Base-by-base conservation (phyloP, 176 grass and related monocot species). In the Oryza australiensis region DNA sequence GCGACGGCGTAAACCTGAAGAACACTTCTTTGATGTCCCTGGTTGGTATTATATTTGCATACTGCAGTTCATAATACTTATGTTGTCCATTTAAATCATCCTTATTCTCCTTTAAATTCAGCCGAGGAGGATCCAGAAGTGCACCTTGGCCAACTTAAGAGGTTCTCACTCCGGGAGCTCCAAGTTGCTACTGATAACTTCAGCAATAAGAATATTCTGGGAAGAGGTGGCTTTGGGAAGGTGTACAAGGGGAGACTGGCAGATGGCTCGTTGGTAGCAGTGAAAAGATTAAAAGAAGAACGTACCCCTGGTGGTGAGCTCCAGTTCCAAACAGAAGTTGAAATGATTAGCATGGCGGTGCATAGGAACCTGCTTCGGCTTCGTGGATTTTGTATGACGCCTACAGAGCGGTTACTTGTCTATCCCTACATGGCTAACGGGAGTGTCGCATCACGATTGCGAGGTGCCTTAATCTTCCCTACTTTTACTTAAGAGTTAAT, bases 91-190 rank as follows among this genome's bases (percentile, higher is more conserved):
- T 94, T 70, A 6, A 40, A 77, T 88, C 12, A 77, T 92, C 42
- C 60, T 60, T 68, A 55, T 22, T 82, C 60, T 74, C 46, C 20
- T 70, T 78, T 62, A 68, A 4, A 27, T 93, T 87, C 94, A 97
- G 92, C 83, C 10, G 94, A 97, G 81, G 94, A 97, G 82, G 94
- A 97, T 85, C 94, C 91, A 1, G 92, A 97, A 89, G 92, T 97
- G 72, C 92, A 97, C 72, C 87, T 97, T 30, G 94, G 94, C 15
- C 94, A 97, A 34, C 92, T 97, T 30, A 97, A 94, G 77, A 90
- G 89, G 65, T 97, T 97, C 69, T 90, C 89, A 10, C 72, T 97
- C 33, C 84, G 89, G 68, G 94, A 97, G 72, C 86, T 97, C 75
- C 92, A 94, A 85, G 94, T 97, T 42, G 94, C 94, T 64, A 92